Evolutionary conservation across 164 flowering plant species (phyloP).

Genomic region (Magnolia sinica): DNA sequence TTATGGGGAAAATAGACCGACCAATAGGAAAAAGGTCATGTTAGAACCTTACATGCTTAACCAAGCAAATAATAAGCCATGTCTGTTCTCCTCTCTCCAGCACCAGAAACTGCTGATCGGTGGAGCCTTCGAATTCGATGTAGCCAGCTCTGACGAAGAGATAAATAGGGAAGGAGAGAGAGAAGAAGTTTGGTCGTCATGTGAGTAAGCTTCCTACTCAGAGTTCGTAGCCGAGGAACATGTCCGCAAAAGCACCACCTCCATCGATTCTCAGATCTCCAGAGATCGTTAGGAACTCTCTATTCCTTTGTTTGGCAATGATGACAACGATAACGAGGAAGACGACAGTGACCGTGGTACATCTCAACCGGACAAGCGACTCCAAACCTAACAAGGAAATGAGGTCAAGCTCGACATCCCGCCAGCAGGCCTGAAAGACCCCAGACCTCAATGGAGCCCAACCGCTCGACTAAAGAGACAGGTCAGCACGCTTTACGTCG

Average conservation of each 20-base stretch:
- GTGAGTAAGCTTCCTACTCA: conserved; percentile 80
- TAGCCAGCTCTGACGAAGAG: conserved; percentile 62
- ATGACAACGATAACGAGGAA: conserved; percentile 11
- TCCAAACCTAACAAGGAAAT: no score
- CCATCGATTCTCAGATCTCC: conserved; percentile 69
- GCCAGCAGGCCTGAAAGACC: no score
- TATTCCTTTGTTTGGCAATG: conserved; percentile 18
- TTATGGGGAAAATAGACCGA: no score
- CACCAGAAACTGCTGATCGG: conserved; percentile 23
- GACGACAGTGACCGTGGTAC: conserved; percentile 20
- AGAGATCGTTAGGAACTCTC: conserved; percentile 41
- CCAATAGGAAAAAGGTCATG: no score
- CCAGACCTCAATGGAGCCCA: no score
- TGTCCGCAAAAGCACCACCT: conserved; percentile 81
- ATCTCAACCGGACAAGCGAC: conserved; percentile 46
- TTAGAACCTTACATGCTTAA: no score
- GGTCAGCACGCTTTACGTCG: no score
- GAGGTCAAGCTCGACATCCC: no score
- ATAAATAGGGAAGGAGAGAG: conserved; percentile 27
- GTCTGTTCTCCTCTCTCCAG: background rate
- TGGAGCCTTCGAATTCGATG: conserved; percentile 49
- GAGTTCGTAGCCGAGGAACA: conserved; percentile 88
- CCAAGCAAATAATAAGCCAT: no score
- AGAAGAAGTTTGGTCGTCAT: conserved; percentile 56
- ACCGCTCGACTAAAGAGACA: no score